Base-by-base conservation (phyloP, 345 rosid genomes). In the Salix purpurea region DNA sequence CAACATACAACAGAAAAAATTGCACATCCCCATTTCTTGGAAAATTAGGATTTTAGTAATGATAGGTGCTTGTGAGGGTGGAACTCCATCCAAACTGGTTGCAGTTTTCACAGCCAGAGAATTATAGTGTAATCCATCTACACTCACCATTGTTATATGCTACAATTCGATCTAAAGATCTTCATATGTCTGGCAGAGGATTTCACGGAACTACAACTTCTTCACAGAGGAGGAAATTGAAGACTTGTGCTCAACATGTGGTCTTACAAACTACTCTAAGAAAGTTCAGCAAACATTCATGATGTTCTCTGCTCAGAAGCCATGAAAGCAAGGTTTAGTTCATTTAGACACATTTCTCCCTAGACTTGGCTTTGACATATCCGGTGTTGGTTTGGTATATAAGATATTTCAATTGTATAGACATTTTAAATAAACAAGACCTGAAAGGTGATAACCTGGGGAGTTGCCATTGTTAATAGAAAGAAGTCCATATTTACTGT, bases 261-360 rank as follows among this genome's bases (percentile, higher is more conserved):
- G 98, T 77, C 92, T 93, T 39, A 88, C 90, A 39, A 91, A 91
- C 88, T 96, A 85, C 78, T 60, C 79, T n/a, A 84, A 83, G 79
- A 76, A 83, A 73, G 88, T 96, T 79, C 81, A 91, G 80, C 90
- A 79, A 78, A 80, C 90, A 34, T 96, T 93, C 85, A 93, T 93
- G 48, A 91, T 96, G 94, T 96, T 91, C 85, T 83, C 97, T 58
- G 96, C 98, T 76, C 90, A 91, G 85, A 96, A 93, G 82, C 94
- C 96, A 58, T 92, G 90, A 85, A 85, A 78, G 78, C 34, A 69
- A 71, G 84, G 54, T 67, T 68, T 42, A 62, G 67, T 54, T 75
- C 64, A 56, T 69, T 71, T 65, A 71, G 71, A 23, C 74, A 78
- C 65, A 75, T 69, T 83, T 70, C 64, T 67, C 37, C 74, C 71